These are phyloP conservation scores for Rhazya stricta DNA, from an alignment of 257 asterid species.

Conservation along the genomic window DNA sequence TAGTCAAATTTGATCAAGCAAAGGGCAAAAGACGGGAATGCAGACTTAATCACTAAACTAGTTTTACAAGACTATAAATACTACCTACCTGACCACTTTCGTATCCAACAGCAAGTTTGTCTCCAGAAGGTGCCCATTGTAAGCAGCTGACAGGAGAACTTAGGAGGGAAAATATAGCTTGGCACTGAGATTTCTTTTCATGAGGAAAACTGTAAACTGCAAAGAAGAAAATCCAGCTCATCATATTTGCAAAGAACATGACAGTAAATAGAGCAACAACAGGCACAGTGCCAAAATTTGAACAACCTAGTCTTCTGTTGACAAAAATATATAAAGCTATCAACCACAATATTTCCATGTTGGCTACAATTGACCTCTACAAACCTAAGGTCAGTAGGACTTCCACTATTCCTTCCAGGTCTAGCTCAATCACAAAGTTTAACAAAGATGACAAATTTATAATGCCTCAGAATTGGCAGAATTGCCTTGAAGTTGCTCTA, in stretches of 20 bases:
- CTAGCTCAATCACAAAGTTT: not conserved
- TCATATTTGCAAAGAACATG: conserved; percentile 18
- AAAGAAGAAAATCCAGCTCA: conserved; percentile 28
- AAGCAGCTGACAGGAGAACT: conserved; percentile 70
- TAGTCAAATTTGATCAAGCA: not conserved
- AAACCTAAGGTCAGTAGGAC: not conserved
- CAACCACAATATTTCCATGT: not conserved
- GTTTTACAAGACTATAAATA: conserved; percentile 2
- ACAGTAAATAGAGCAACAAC: not conserved
- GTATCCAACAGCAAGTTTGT: conserved; percentile 69
- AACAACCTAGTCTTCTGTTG: not conserved
- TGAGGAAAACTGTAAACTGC: conserved; percentile 51
- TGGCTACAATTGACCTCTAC: not conserved
- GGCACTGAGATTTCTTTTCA: conserved; percentile 42
- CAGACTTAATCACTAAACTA: not conserved
- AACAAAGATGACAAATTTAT: not conserved
- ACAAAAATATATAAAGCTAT: not conserved
- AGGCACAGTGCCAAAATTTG: not conserved
- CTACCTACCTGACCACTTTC: conserved; percentile 69
- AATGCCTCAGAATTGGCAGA: not conserved
- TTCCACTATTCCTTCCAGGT: not conserved
- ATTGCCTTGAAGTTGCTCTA: not conserved
- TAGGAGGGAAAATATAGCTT: conserved; percentile 48
- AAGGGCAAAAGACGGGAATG: not conserved
- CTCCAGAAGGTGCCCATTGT: conserved; percentile 53